These are phyloP conservation scores for Adansonia digitata DNA, from an alignment of 345 rosid genomes.

Conservation along the genomic window DNA sequence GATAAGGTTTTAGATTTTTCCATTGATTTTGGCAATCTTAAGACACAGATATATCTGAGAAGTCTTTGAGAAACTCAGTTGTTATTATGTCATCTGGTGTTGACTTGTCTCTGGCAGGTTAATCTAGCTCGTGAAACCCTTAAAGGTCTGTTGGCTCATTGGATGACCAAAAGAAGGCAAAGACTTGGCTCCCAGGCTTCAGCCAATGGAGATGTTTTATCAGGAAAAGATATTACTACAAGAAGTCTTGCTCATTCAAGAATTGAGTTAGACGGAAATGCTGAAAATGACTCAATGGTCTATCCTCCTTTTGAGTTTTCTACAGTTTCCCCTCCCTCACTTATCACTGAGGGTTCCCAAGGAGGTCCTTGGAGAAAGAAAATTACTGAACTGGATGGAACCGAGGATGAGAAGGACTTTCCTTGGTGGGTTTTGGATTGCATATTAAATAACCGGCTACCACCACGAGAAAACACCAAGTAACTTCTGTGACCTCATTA, in stretches of 20 bases:
- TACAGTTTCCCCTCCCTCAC: constrained; percentile 75
- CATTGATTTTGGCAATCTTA: not conserved
- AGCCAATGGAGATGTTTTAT: constrained; percentile 61
- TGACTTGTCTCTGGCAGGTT: constrained; percentile 44
- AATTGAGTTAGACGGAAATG: constrained; percentile 60
- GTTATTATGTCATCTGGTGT: not conserved
- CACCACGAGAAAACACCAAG: constrained; percentile 93
- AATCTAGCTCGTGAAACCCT: constrained; percentile 95
- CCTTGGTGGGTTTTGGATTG: constrained; percentile 97
- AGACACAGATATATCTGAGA: not conserved
- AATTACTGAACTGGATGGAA: constrained; percentile 79
- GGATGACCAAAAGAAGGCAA: constrained; percentile 82
- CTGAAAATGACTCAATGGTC: constrained; percentile 73
- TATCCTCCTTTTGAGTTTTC: constrained; percentile 93
- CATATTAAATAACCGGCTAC: constrained; percentile 78
- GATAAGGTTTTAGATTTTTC: constrained; percentile 58
- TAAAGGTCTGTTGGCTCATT: constrained; percentile 89
- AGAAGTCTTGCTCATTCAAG: constrained; percentile 60
- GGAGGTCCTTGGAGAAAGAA: constrained; percentile 99
- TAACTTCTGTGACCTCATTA: constrained; percentile 28
- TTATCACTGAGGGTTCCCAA: constrained; percentile 95
- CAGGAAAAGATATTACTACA: constrained; percentile 58
- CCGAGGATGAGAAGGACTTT: constrained; percentile 92
- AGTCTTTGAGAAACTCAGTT: not conserved
- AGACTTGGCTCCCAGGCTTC: constrained; percentile 63